Evolutionary conservation across 2,329 filamentous ascomycete genomes (phyloP).

Genomic region (Bipolaris cookei): DNA sequence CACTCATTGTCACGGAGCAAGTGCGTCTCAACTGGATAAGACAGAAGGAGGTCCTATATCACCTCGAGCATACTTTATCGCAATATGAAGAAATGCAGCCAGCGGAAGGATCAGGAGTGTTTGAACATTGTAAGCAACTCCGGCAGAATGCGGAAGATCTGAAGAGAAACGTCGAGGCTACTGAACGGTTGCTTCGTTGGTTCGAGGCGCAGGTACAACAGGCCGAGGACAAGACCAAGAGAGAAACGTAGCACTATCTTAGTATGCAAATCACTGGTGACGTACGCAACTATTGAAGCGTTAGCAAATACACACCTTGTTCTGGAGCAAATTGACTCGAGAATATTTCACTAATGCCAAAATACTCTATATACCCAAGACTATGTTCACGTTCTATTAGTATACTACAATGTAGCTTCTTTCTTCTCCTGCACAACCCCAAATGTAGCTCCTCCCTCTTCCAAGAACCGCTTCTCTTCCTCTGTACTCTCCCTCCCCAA

Average conservation of each 20-base stretch:
- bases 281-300: not conserved
- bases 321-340: too few species aligned
- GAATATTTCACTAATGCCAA: not conserved
- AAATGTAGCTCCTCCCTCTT: constrained; percentile 53
- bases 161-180: constrained; percentile 22
- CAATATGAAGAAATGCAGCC: constrained; percentile 7
- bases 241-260: not conserved
- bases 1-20: constrained; percentile 7
- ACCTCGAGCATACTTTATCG: constrained; percentile 7
- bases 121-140: constrained; percentile 7
- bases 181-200: constrained; percentile 22
- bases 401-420: not conserved
- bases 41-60: constrained; percentile 12
- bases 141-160: constrained; percentile 6
- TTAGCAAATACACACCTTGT: not conserved
- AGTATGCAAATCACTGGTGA: not conserved
- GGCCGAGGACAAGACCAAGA: constrained; percentile 15
- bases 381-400: not conserved
- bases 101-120: constrained; percentile 1
- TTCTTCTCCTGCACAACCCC: constrained; percentile 34
- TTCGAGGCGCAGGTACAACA: constrained; percentile 21
- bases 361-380: not conserved
- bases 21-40: constrained; percentile 14
- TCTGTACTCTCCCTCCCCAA: constrained; percentile 58
- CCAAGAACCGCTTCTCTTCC: constrained; percentile 60